These are phyloP conservation scores for Diversispora epigaea DNA, from an alignment of 192 early-diverging fungal species.

Conservation along the genomic window DNA sequence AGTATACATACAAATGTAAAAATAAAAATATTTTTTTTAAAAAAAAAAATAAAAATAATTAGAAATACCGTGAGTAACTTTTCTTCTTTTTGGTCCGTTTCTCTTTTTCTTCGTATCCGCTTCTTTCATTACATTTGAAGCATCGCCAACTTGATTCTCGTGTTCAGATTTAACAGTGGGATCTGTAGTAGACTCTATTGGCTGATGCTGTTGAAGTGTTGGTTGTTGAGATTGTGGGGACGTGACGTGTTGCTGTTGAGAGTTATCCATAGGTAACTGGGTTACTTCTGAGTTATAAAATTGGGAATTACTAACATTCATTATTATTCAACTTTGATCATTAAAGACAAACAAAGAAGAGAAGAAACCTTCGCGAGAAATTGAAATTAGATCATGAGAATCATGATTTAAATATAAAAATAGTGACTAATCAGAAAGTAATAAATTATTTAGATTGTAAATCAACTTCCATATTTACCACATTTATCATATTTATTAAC, in stretches of 20 bases:
- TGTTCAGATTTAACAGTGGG: not conserved
- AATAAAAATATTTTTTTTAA: no score
- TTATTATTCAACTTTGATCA: not conserved
- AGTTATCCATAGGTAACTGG: not conserved
- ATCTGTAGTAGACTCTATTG: not conserved
- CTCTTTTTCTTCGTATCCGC: constrained; percentile 59
- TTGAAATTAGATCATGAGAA: no score
- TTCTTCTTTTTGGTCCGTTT: constrained; percentile 57
- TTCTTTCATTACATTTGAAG: constrained; percentile 34
- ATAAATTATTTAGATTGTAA: no score
- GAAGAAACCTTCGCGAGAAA: not conserved
- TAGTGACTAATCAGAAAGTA: no score
- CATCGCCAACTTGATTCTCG: not conserved
- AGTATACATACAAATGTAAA: not conserved
- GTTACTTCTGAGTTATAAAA: not conserved
- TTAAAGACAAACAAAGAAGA: not conserved
- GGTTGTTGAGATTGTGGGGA: not conserved
- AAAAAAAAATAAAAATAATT: not conserved
- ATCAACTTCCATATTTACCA: no score
- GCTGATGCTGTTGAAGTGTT: not conserved
- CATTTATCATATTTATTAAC: no score
- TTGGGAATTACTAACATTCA: not conserved
- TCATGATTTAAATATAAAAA: no score
- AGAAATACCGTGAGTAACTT: constrained; percentile 61
- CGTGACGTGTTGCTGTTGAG: not conserved